phyloP scores from a whole-genome alignment of 2,329 filamentous ascomycete genomes.

The Diplodia corticola region DNA sequence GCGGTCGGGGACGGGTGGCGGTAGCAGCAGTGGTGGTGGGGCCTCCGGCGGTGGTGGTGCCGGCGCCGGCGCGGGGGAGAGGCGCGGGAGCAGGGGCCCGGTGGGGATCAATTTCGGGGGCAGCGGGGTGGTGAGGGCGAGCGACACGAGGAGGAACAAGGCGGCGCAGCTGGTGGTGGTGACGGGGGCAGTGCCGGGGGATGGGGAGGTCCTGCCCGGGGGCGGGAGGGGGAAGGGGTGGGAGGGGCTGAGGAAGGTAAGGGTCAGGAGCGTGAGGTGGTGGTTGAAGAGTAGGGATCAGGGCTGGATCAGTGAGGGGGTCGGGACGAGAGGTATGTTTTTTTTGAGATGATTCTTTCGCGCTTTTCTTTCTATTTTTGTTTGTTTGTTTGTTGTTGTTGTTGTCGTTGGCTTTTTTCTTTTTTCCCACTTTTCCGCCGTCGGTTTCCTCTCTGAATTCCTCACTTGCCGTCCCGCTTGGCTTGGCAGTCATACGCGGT shows the following conservation, averaged over 20 bases:
- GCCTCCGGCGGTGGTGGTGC: too few species aligned
- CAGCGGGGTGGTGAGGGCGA: neutral
- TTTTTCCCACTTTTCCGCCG: too few species aligned
- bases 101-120: neutral
- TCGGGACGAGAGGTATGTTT: neutral
- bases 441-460: too few species aligned
- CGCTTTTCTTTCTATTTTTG: neutral
- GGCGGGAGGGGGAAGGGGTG: neutral
- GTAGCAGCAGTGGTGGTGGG: too few species aligned
- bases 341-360: neutral
- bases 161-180: conserved; percentile 12
- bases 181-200: conserved; percentile 8
- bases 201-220: neutral
- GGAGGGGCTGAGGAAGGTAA: neutral
- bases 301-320: conserved; percentile 33
- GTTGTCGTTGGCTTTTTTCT: too few species aligned
- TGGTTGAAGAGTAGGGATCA: conserved; percentile 33
- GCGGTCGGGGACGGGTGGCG: neutral
- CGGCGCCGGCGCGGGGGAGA: neutral
- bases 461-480: too few species aligned
- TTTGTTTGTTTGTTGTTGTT: neutral
- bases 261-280: conserved; percentile 24
- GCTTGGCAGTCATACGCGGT: neutral
- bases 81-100: neutral
- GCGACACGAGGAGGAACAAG: conserved; percentile 1